Evolutionary conservation across 495 filamentous ascomycete species (phyloP), one percentile per base, ranked within the genome.

Genomic region (Aspergillus carlsbadensis): DNA sequence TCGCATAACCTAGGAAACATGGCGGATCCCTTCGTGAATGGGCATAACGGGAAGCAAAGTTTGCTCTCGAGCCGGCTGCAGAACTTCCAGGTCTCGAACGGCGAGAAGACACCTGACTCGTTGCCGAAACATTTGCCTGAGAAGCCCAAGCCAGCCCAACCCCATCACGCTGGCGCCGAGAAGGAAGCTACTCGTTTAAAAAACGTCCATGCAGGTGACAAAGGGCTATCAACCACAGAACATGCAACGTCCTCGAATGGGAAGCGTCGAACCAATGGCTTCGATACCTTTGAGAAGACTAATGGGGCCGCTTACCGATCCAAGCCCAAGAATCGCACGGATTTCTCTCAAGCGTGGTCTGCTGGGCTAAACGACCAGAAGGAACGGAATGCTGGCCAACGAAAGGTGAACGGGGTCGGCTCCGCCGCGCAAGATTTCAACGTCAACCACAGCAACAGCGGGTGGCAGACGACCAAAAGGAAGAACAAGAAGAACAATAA

Each of bases 381-480:
- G 40, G 66, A 73, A 18, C 66, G 67, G 17, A 67, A 68, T 54
- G 52, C 59, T 10, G 68, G 68, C 15, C 56, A 63, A 8, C 70
- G 72, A 15, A 78, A 78, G 56, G 24, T 65, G 14, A 74, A 74
- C 43, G 72, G 68, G 20, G 29, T 57, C 26, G 35, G 35, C 41
- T 54, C 62, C 3, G 41, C 54, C 34, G 45, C 35, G 20, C 71
- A 56, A 53, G 67, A 74, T 54, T 64, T 68, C 34, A 21, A 64
- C 61, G 26, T 57, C 57, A 34, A 60, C 36, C 67, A 76, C 52
- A 37, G 58, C 37, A 64, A 54, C 52, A 58, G 66, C 56, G 73
- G 73, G 48, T 81, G 78, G 78, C 78, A 81, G 61, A 77, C 76
- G 0, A 75, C 72, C 0, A 75, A 74, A 57, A 81, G 76, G 59